Conservation (phyloP, 441 rosid genomes). For the Gossypium trilobum region DNA sequence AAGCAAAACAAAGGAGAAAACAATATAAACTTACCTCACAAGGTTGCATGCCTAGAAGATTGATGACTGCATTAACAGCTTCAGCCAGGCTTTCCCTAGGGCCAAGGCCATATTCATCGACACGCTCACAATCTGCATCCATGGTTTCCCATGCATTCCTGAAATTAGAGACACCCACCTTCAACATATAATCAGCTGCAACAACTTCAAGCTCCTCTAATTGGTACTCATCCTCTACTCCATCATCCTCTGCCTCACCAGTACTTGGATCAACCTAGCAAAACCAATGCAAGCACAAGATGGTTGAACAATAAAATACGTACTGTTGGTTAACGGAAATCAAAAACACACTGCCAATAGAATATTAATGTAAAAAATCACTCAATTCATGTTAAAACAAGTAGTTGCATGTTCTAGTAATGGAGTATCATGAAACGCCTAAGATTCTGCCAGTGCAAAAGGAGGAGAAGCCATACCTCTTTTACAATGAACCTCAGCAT, state of each 20-base stretch:
- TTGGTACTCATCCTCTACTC: slow-evolving; percentile 95
- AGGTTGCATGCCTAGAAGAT: slow-evolving; percentile 96
- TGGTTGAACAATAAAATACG: not conserved
- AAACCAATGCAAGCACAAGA: not conserved
- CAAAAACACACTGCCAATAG: not conserved
- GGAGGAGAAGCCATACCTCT: slow-evolving; percentile 45
- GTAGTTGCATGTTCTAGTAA: not conserved
- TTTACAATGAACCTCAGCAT: slow-evolving; percentile 71
- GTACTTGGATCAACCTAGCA: slow-evolving; percentile 80
- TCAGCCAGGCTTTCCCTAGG: slow-evolving; percentile 78
- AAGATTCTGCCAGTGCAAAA: not conserved
- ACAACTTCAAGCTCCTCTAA: slow-evolving; percentile 89
- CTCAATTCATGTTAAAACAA: not conserved
- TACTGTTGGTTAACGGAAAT: not conserved
- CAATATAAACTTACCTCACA: slow-evolving; percentile 57
- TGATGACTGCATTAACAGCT: slow-evolving; percentile 68
- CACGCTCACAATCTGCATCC: slow-evolving; percentile 60
- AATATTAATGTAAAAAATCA: not conserved
- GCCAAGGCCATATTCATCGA: slow-evolving; percentile 92
- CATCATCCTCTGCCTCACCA: slow-evolving; percentile 87
- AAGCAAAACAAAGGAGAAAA: not conserved
- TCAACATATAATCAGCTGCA: slow-evolving; percentile 80
- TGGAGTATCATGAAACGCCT: not conserved
- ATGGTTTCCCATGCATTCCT: slow-evolving; percentile 94
- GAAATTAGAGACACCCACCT: slow-evolving; percentile 76